phyloP scores from a whole-genome alignment of 345 rosid genomes.

The Eucalyptus viminalis region DNA sequence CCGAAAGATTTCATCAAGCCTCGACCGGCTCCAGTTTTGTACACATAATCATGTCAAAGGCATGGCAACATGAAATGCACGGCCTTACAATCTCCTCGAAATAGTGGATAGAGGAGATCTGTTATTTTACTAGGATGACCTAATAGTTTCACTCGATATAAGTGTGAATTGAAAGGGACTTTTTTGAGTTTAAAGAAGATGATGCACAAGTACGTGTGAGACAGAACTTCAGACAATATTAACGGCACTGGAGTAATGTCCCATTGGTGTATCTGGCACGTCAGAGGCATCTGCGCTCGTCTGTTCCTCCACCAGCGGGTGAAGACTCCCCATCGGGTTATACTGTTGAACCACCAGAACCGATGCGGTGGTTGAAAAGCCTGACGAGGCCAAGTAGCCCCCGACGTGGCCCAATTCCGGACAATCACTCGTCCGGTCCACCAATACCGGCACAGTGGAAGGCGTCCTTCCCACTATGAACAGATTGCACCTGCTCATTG shows the following conservation, averaged over 20 bases:
- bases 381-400: slow-evolving; percentile 12
- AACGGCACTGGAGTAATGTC: not conserved
- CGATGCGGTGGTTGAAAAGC: slow-evolving; percentile 9
- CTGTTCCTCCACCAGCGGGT: not conserved
- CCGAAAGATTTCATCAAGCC: not conserved
- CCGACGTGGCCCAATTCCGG: slow-evolving; percentile 30
- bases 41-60: not conserved
- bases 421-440: slow-evolving; percentile 3
- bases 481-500: slow-evolving; percentile 11
- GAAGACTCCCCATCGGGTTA: not conserved
- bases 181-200: not conserved
- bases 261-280: not conserved
- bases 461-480: slow-evolving; percentile 26
- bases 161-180: not conserved
- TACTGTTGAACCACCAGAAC: slow-evolving; percentile 13
- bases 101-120: not conserved
- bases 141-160: not conserved
- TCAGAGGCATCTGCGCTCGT: not conserved
- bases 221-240: not conserved
- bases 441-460: not conserved
- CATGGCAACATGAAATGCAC: not conserved
- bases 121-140: not conserved
- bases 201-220: not conserved
- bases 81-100: not conserved
- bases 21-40: not conserved